These are phyloP conservation scores for Heritiera littoralis DNA, from an alignment of 345 rosid species.

Conservation along the genomic window DNA sequence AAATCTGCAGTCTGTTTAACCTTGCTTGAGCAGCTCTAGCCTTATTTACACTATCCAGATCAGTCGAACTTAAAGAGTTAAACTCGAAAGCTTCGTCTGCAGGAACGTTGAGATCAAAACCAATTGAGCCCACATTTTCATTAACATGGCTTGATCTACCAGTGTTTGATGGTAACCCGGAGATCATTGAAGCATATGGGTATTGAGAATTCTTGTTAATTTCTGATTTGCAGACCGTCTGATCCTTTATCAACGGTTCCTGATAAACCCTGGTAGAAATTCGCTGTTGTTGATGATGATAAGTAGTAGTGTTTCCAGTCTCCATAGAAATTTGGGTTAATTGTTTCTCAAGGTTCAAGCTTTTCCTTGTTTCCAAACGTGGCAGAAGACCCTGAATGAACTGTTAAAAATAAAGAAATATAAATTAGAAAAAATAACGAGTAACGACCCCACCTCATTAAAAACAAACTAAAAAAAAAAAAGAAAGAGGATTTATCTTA, in stretches of 20 bases:
- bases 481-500: not conserved
- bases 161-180: not conserved
- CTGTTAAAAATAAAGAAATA: not conserved
- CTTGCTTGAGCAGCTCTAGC: conserved; percentile 43
- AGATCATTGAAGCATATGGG: not conserved
- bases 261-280: not conserved
- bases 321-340: conserved; percentile 3
- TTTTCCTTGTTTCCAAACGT: not conserved
- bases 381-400: not conserved
- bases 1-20: conserved; percentile 37
- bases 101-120: conserved; percentile 34
- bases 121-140: conserved; percentile 9
- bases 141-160: not conserved
- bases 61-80: not conserved
- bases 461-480: not conserved
- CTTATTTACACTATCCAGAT: not conserved
- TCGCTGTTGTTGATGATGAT: not conserved
- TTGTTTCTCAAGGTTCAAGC: not conserved
- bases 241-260: conserved; percentile 13
- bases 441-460: not conserved
- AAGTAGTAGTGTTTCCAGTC: too few species aligned
- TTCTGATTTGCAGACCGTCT: not conserved
- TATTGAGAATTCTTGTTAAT: not conserved
- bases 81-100: not conserved
- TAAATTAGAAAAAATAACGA: not conserved